Evolutionary conservation across 2,329 filamentous ascomycete genomes (phyloP), one percentile per base, ranked within the genome.

Genomic region (Cytospora piceae): DNA sequence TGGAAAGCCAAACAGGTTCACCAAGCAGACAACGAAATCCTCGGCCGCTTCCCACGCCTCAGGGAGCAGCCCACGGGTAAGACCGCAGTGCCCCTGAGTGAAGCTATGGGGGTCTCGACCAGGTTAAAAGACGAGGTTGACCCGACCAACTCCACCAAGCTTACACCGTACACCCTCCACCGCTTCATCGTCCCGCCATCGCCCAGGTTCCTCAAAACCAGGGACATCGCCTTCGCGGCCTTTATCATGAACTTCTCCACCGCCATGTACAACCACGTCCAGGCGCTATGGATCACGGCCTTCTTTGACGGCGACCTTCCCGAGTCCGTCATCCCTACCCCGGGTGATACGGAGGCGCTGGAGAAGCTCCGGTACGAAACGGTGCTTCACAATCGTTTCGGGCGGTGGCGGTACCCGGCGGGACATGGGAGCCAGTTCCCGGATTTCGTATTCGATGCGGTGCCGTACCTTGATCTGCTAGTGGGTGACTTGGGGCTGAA

Each of bases 361-460:
- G 75, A 77, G 4, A 51, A 73, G 56, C 69, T 85, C 22, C 77
- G 75, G 61, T 81, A 82, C 68, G 83, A 90, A 70, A 86, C 88
- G 0, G 82, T 88, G 29, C 77, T 93, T 56, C 82, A 90, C 72
- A 87, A 83, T 24, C 85, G 90, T 46, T 94, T 90, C 73, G 88
- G 89, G 5, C 86, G 83, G 69, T 89, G 88, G 84, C 82, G 91
- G 31, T 91, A 90, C 71, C 86, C 89, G 5, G 53, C 29, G 42
- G 0, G 82, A 0, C 88, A 86, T 71, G 90, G 90, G 1, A 80
- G 79, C 49, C 82, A 80, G 72, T 81, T 83, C 65, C 88, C 88
- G 0, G 90, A 92, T 73, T 88, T 93, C 69, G 87, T 91, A 22
- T 94, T 94, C 72, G 92, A 95, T 74, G 84, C 84, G 0, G 74